A percentile compares a stretch with the other conserved stretches of the same genome.
phyloP scores from a whole-genome alignment of 495 filamentous ascomycete genomes.

The Trichoderma orchidacearum region DNA sequence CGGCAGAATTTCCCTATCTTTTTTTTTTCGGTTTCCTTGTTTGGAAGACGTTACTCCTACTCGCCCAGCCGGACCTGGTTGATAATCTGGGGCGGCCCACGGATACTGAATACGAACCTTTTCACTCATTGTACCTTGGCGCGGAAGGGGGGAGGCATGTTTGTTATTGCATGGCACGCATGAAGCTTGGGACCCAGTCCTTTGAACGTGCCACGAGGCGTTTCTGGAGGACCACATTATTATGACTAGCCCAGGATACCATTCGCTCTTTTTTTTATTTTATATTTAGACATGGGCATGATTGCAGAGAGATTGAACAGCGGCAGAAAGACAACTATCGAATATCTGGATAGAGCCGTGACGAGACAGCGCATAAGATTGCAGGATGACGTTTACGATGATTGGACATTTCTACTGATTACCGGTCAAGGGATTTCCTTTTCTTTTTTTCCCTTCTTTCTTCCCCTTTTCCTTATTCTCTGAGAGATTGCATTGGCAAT shows the following conservation, averaged over 20 bases:
- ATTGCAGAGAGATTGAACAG: not conserved
- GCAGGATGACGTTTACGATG: not conserved
- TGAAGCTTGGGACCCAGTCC: not conserved
- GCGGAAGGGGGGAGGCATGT: not conserved
- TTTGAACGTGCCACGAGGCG: not conserved
- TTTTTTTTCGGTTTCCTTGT: not conserved
- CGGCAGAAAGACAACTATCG: not conserved
- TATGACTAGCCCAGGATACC: not conserved
- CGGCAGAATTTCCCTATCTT: not conserved
- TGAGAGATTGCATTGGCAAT: not conserved
- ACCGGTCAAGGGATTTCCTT: not conserved
- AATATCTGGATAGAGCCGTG: not conserved
- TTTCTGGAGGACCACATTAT: not conserved
- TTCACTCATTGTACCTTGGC: not conserved
- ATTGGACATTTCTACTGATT: not conserved
- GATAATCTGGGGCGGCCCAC: too few relatives aligned
- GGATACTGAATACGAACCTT: not conserved
- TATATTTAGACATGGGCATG: not conserved
- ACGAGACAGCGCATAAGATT: not conserved
- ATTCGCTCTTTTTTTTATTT: not conserved
- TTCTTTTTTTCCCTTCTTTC: not conserved
- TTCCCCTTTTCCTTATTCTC: not conserved
- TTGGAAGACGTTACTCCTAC: too few relatives aligned
- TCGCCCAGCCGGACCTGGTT: too few relatives aligned
- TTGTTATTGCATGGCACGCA: not conserved